Evolutionary conservation across 2,329 filamentous ascomycete genomes (phyloP).

Genomic region (Dactylonectria macrodidyma): DNA sequence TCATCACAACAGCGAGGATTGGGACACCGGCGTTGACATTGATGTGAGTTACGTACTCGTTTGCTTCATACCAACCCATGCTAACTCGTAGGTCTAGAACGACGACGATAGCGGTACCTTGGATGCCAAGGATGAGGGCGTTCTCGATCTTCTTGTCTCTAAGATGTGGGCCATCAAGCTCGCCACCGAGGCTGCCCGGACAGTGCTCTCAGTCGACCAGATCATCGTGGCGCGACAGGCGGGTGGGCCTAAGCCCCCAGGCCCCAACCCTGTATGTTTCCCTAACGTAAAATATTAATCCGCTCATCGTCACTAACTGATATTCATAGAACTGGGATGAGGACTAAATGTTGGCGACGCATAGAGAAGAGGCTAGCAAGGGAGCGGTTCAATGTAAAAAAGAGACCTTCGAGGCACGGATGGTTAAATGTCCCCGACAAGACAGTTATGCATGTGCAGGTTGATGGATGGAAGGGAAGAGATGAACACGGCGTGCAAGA

Average conservation of each 20-base stretch:
- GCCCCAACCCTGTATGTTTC: constrained; percentile 82
- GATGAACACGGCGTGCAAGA: constrained; percentile 19
- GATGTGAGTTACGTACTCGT: constrained; percentile 68
- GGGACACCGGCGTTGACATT: constrained; percentile 94
- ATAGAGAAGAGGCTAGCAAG: constrained; percentile 39
- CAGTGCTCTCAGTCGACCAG: constrained; percentile 96
- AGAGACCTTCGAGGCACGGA: constrained; percentile 32
- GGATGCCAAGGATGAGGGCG: constrained; percentile 89
- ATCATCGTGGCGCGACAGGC: constrained; percentile 99
- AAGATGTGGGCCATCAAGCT: constrained; percentile 99
- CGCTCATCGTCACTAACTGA: constrained; percentile 47
- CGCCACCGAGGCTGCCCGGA: constrained; percentile 94
- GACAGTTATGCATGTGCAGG: constrained; percentile 22
- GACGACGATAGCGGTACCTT: constrained; percentile 84
- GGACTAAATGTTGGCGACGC: constrained; percentile 63
- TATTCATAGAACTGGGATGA: constrained; percentile 72
- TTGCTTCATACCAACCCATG: not conserved
- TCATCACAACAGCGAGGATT: constrained; percentile 89
- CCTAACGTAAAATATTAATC: not conserved
- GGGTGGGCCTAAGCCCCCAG: constrained; percentile 96
- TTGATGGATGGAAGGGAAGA: constrained; percentile 18
- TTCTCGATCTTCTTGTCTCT: constrained; percentile 90
- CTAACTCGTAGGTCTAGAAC: constrained; percentile 67
- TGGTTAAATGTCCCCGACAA: constrained; percentile 42
- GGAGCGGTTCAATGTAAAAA: constrained; percentile 37